A percentile compares a stretch with the other conserved stretches of the same genome.
phyloP scores from a whole-genome alignment of 495 filamentous ascomycete species.

The Pseudoneurospora amorphoporcata region DNA sequence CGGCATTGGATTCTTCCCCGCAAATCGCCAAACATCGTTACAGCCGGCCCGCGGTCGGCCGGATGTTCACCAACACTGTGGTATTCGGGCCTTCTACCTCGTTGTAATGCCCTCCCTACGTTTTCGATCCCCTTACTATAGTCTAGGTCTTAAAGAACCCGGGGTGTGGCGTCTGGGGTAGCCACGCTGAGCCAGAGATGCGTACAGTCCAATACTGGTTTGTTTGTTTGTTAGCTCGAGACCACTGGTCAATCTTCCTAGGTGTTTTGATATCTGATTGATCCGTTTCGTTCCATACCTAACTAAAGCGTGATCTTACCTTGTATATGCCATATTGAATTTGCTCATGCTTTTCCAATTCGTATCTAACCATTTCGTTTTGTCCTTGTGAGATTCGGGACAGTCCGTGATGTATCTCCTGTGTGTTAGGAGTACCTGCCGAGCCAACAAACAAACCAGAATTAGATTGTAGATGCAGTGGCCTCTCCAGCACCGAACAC shows the following conservation, averaged over 20 bases:
- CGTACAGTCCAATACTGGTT: not conserved
- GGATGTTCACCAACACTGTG: not conserved
- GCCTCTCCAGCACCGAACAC: not conserved
- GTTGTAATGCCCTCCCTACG: not conserved
- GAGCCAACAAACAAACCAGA: too few species aligned
- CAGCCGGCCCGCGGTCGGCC: not conserved
- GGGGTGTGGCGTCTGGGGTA: not conserved
- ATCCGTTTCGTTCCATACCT: too few species aligned
- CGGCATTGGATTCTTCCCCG: not conserved
- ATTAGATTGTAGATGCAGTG: not conserved
- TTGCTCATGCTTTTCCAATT: too few species aligned
- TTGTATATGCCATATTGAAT: too few species aligned
- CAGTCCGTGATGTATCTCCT: too few species aligned
- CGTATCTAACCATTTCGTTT: too few species aligned
- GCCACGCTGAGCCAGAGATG: not conserved
- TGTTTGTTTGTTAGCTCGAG: too few species aligned
- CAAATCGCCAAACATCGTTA: not conserved
- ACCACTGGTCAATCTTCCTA: too few species aligned
- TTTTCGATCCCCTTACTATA: not conserved
- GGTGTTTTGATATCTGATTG: too few species aligned
- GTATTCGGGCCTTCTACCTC: conserved; percentile 7
- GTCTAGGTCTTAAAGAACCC: not conserved
- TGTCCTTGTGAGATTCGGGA: too few species aligned
- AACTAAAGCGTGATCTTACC: too few species aligned
- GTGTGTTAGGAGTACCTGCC: too few species aligned